phyloP scores from a whole-genome alignment of 805 yeast species.

The Metschnikowia gelsemii region DNA sequence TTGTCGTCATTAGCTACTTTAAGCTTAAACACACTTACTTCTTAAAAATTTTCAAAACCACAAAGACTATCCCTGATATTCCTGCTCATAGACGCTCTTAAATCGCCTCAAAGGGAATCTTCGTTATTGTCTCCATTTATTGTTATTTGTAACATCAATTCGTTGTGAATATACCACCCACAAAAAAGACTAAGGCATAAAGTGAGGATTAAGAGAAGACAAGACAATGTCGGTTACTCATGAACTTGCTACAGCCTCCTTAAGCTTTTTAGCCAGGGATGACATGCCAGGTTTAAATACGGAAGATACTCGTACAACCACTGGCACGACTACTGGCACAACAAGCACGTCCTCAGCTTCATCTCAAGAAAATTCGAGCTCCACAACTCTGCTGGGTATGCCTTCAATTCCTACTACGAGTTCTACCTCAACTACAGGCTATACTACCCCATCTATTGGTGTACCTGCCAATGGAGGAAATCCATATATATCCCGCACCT shows the following conservation, averaged over 20 bases:
- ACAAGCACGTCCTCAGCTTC: background rate
- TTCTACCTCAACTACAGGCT: slow-evolving; percentile 20
- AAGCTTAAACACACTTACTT: too few species aligned
- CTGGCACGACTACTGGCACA: background rate
- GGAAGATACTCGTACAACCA: slow-evolving; percentile 2
- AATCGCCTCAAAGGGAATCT: background rate
- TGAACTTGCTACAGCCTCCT: slow-evolving; percentile 2
- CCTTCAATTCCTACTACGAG: slow-evolving; percentile 15
- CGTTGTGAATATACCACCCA: background rate
- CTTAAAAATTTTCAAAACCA: too few species aligned
- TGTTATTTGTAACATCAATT: slow-evolving; percentile 2
- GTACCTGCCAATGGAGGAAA: slow-evolving; percentile 62
- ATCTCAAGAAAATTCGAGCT: background rate
- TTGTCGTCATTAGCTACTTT: too few species aligned
- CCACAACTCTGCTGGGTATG: slow-evolving; percentile 12
- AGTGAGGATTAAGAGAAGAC: background rate
- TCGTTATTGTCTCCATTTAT: background rate
- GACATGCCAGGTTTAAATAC: slow-evolving; percentile 9
- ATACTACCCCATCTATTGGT: slow-evolving; percentile 48
- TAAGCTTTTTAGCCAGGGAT: slow-evolving; percentile 6
- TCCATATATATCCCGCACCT: slow-evolving; percentile 58
- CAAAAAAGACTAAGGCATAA: background rate
- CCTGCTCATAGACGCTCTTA: too few species aligned
- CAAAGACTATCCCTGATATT: too few species aligned
- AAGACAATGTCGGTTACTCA: background rate